Percentiles rank a stretch among this genome's conserved stretches.
Conservation (phyloP, 352 stramenopile genomes). For the Globisporangium radiosum region DNA sequence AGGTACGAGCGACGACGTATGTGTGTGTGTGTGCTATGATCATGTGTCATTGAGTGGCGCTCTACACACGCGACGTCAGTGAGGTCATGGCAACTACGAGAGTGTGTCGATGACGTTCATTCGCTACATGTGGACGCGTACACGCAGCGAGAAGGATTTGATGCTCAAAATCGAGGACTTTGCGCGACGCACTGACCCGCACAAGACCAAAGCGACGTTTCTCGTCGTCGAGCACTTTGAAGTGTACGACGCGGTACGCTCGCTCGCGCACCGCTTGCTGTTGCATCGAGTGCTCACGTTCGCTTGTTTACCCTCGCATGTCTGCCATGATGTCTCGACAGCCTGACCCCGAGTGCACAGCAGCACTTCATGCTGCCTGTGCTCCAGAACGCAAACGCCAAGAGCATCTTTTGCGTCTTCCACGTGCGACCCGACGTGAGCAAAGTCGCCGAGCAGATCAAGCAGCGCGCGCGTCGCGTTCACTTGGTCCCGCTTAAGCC, state of each 20-base stretch:
- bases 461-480: conserved; percentile 25
- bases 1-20: no score
- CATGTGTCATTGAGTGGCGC: no score
- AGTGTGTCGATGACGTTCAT: no score
- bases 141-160: conserved; percentile 33
- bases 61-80: no score
- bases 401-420: conserved; percentile 50
- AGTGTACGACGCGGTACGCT: conserved; percentile 19
- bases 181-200: conserved; percentile 17
- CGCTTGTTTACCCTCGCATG: background rate
- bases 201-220: conserved; percentile 21
- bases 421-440: conserved; percentile 40
- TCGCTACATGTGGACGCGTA: conserved; percentile 15
- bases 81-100: no score
- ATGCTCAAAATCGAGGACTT: conserved; percentile 29
- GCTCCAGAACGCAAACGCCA: conserved; percentile 36
- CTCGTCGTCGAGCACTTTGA: conserved; percentile 59
- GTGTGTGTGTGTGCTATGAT: no score
- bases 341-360: conserved; percentile 46
- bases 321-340: conserved; percentile 4
- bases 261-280: no score
- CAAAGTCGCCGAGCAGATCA: conserved; percentile 61
- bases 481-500: conserved; percentile 32
- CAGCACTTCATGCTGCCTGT: conserved; percentile 58
- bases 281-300: background rate